Evolutionary conservation across 495 filamentous ascomycete species (phyloP), one percentile per base, ranked within the genome.

Genomic region (Chaetomium fimeti): DNA sequence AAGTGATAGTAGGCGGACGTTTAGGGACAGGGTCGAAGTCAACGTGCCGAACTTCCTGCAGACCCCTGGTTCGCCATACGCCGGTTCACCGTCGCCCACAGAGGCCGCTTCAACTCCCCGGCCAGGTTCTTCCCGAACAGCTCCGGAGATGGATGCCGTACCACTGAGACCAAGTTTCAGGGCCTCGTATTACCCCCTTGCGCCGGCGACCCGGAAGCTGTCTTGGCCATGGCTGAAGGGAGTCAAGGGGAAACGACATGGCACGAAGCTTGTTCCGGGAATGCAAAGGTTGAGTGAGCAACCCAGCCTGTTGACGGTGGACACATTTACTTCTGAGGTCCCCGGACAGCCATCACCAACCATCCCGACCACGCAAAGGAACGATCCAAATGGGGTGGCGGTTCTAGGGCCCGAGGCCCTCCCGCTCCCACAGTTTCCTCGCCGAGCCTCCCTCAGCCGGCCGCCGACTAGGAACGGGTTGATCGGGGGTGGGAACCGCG

Each of bases 41-140:
- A 66, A 70, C 51, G 71, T 77, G 18, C 76, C 77, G 16, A 75
- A 72, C 60, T 72, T 76, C 62, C 73, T 71, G 29, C 70, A 60
- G 13, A 75, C 71, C 13, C 72, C 77, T 18, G 74, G 73, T 16
- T 68, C 70, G 9, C 69, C 73, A 6, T 74, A 78, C 48, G 67
- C 61, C 3, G 61, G 42, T 18, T 28, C 56, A 13, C 29, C 24
- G 16, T 62, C 49, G n/a, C 28, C 59, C 2, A 18, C n/a, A 36
- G 32, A 36, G 8, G 12, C 32, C 5, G 32, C 8, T 1, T 58
- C 60, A 22, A 64, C 56, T 7, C 60, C 65, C 9, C 43, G 22
- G 32, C 29, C 47, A 0, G 27, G n/a, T 24, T 49, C 40, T 2
- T 47, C 62, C 5, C 49, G 59, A 29, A 32, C 57, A 7, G 43